Conservation (phyloP, 1,284 basidiomycete genomes). For the Fistulinella cinereoalba region DNA sequence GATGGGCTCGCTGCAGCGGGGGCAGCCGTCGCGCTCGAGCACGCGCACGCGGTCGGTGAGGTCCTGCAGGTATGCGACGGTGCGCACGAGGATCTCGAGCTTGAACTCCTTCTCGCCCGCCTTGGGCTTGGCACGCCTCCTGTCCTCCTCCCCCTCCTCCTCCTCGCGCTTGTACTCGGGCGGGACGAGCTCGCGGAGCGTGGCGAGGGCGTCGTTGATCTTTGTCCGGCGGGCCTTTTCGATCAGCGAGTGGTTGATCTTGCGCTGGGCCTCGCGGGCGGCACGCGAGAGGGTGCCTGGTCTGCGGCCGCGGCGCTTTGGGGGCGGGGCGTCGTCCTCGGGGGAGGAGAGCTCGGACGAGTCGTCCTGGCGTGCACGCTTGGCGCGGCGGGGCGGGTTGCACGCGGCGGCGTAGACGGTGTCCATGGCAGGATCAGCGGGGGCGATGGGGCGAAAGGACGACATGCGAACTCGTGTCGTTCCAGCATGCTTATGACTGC, state of each 20-base stretch:
- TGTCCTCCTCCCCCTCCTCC: conserved; percentile 29
- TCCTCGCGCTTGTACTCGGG: conserved; percentile 40
- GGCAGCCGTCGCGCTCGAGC: conserved; percentile 42
- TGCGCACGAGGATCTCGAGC: conserved; percentile 73
- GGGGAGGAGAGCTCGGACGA: conserved; percentile 14
- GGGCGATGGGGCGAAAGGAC: conserved; percentile 29
- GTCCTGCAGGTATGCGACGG: conserved; percentile 67
- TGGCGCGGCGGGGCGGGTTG: conserved; percentile 41
- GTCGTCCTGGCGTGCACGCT: too few relatives aligned
- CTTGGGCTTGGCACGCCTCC: conserved; percentile 36
- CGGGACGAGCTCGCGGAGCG: conserved; percentile 64
- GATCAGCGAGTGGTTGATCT: conserved; percentile 80
- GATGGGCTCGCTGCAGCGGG: conserved; percentile 30
- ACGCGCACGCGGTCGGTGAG: conserved; percentile 49
- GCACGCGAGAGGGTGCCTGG: conserved; percentile 65
- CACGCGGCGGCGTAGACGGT: conserved; percentile 49
- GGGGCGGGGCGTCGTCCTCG: conserved; percentile 16
- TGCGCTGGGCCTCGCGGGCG: conserved; percentile 72
- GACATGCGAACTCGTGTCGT: not conserved
- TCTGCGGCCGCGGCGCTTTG: conserved; percentile 62
- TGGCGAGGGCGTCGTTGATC: conserved; percentile 76
- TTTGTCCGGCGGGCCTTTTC: conserved; percentile 80
- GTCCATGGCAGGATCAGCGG: conserved; percentile 21
- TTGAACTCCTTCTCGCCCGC: conserved; percentile 74
- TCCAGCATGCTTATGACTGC: not conserved